Base-by-base conservation (phyloP, 2,329 filamentous ascomycete species). In the Lasiodiplodia sp. region DNA sequence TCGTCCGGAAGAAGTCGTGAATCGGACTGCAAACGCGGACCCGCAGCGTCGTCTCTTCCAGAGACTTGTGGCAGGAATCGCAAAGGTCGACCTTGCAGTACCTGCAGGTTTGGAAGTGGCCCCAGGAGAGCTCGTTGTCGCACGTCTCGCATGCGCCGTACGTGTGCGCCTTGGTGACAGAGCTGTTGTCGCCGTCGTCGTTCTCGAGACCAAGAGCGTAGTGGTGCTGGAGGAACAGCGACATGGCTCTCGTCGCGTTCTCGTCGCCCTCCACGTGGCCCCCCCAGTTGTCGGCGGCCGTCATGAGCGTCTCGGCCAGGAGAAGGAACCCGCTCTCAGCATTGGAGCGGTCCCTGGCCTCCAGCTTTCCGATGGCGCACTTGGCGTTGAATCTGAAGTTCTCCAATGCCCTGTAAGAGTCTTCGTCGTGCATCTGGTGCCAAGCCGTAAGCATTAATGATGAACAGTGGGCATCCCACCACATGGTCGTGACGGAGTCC, bases 391-490 rank as follows among this genome's bases (percentile, higher is more conserved):
- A 64, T 21, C 60, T 51, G 31, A 64, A 64, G 47, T 64, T 64
- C 47, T 64, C 60, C 60, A 64, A 49, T 25, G 60, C 60, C 47
- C 44, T 64, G 47, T 64, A 47, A 4, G 40, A 18, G 28, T 64
- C 55, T 58, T 38, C 47, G 47, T 64, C 60, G 31, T 38, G 16
- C 11, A 64, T 64, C 28, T 64, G 60, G 16, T 64, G 60, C 60
- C 60, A 64, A 47, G 60, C 60, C 60, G 60, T 52, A 52, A 64
- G 60, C 60, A 64, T 64, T 25, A 64, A 38, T 64, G 60, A 64
- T 52, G 60, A 64, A 47, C 60, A 64, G 31, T 64, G 60, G 28
- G 60, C 60, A 23, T 64, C 52, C 60, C 60, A 64, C 60, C 60
- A 64, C 60, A 52, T 52, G 47, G 44, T 64, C 44, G 60, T 52